A percentile compares a stretch with the other conserved stretches of the same genome.
Conservation (phyloP, 345 rosid species). For the Rhizophora mangle region DNA sequence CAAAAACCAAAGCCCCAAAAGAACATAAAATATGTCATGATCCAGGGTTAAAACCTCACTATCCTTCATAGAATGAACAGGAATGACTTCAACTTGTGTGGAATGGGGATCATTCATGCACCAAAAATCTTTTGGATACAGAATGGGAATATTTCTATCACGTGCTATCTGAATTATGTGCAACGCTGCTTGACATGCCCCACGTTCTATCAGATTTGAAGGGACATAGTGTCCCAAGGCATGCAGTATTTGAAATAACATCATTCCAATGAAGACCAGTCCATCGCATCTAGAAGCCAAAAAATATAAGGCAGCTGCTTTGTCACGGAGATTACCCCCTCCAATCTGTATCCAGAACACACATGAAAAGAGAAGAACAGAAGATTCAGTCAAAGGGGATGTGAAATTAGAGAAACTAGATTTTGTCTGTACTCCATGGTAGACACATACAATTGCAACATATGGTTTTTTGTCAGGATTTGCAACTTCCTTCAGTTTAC, state of each 20-base stretch:
- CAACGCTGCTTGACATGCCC: conserved; percentile 41
- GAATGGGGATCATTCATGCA: conserved; percentile 34
- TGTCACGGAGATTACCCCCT: conserved; percentile 50
- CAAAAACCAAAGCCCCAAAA: neutral
- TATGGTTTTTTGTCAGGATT: conserved; percentile 44
- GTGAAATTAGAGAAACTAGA: neutral
- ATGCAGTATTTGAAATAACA: conserved; percentile 60
- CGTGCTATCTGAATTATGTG: conserved; percentile 44
- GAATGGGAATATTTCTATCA: conserved; percentile 34
- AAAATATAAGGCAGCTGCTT: conserved; percentile 53
- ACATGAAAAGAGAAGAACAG: conserved; percentile 18
- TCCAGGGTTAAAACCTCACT: conserved; percentile 37
- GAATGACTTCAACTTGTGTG: conserved; percentile 37
- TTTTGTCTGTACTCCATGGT: neutral
- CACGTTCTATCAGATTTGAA: conserved; percentile 41
- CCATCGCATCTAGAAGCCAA: conserved; percentile 64
- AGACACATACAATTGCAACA: conserved; percentile 54
- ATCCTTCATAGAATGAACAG: conserved; percentile 37
- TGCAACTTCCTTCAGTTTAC: conserved; percentile 37
- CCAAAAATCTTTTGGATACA: conserved; percentile 59
- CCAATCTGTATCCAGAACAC: conserved; percentile 48
- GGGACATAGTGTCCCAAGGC: conserved; percentile 48
- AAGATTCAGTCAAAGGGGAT: neutral
- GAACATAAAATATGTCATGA: neutral
- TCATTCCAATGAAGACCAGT: conserved; percentile 54